Evolutionary conservation across 495 filamentous ascomycete genomes (phyloP).

Genomic region (Hyphodiscus hymeniophilus): DNA sequence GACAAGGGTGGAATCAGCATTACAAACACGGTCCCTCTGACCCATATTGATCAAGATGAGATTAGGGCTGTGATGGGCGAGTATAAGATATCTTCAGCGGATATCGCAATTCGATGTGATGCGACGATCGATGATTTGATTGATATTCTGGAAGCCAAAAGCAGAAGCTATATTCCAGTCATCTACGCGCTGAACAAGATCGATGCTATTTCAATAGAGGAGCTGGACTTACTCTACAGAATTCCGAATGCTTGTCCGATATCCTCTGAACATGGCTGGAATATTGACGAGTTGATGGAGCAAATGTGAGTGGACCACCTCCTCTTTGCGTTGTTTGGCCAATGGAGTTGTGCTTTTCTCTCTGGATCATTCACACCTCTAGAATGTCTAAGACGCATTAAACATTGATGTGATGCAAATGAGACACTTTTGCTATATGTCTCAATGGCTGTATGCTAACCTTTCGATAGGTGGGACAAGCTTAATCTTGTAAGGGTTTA

Average conservation of each 20-base stretch:
- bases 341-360: neutral
- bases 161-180: constrained; percentile 90
- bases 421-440: neutral
- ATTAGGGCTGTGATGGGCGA: constrained; percentile 97
- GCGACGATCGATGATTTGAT: constrained; percentile 80
- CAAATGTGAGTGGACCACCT: constrained; percentile 55
- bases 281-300: constrained; percentile 92
- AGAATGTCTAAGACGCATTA: too few relatives aligned
- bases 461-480: constrained; percentile 69
- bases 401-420: neutral
- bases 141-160: constrained; percentile 92
- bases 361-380: neutral
- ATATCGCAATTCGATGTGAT: constrained; percentile 96
- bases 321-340: neutral
- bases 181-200: constrained; percentile 99
- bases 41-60: constrained; percentile 90
- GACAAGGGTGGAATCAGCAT: constrained; percentile 96
- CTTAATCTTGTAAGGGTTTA: constrained; percentile 85
- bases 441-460: constrained; percentile 17
- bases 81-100: constrained; percentile 93
- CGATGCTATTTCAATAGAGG: constrained; percentile 94
- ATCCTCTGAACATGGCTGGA: constrained; percentile 97
- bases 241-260: constrained; percentile 96
- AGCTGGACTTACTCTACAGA: constrained; percentile 89
- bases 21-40: constrained; percentile 83